These are phyloP conservation scores for Zygoascus flipseniorum DNA, from an alignment of 805 yeast genomes.

Conservation along the genomic window DNA sequence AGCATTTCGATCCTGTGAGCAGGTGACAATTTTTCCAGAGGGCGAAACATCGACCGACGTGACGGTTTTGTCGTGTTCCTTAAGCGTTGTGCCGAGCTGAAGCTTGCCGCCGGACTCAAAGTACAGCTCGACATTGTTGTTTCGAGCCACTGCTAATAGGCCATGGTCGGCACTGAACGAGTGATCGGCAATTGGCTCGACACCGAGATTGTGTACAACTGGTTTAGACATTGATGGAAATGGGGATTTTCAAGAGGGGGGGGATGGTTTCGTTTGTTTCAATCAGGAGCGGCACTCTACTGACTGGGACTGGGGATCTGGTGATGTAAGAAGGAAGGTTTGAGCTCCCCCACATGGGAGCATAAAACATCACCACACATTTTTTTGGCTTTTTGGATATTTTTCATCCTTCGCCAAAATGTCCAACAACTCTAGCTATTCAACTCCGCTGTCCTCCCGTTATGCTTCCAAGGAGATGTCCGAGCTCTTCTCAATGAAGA, in stretches of 20 bases:
- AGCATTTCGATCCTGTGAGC: conserved; percentile 97
- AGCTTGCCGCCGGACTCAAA: conserved; percentile 48
- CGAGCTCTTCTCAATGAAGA: conserved; percentile 79
- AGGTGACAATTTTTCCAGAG: conserved; percentile 82
- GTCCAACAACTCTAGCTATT: conserved; percentile 62
- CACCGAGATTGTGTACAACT: conserved; percentile 43
- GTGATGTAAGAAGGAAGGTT: neutral
- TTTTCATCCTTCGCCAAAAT: conserved; percentile 12
- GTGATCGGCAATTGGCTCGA: conserved; percentile 84
- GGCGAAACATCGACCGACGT: conserved; percentile 87
- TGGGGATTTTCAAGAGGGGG: neutral
- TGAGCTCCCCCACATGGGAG: neutral
- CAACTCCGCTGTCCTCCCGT: conserved; percentile 92
- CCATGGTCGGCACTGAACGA: conserved; percentile 65
- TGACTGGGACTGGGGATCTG: conserved; percentile 8
- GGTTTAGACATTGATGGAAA: conserved; percentile 5
- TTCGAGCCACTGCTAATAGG: conserved; percentile 74
- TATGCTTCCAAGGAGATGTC: conserved; percentile 99
- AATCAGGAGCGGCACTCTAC: conserved; percentile 32
- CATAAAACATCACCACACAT: neutral
- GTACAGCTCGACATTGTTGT: conserved; percentile 66
- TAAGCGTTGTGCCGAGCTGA: conserved; percentile 52
- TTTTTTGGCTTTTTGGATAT: neutral
- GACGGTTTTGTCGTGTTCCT: conserved; percentile 86
- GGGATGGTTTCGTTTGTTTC: neutral